These are phyloP conservation scores for Chrysophaeum taylorii DNA, from an alignment of 352 stramenopile species.

Conservation along the genomic window DNA sequence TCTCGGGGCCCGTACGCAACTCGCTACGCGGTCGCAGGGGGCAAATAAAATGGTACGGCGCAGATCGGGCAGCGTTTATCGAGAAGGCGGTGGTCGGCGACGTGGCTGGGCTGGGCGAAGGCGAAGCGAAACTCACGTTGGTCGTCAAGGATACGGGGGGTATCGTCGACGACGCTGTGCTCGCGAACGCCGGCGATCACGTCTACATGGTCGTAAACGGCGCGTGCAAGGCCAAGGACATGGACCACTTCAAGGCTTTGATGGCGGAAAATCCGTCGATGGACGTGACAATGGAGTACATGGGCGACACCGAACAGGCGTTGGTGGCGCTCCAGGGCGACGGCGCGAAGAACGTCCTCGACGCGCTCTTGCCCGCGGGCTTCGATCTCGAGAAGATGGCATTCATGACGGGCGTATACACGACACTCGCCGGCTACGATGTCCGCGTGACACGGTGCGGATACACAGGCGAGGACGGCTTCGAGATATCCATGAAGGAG, in stretches of 20 bases:
- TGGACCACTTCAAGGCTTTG: constrained; percentile 72
- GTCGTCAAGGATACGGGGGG: constrained; percentile 88
- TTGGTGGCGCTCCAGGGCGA: constrained; percentile 89
- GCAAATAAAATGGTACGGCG: constrained; percentile 46
- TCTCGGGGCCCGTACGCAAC: background rate
- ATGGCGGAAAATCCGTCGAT: constrained; percentile 20
- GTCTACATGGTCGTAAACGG: constrained; percentile 95
- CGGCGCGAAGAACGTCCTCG: constrained; percentile 68
- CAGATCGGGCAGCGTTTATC: constrained; percentile 84
- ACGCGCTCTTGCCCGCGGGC: constrained; percentile 55
- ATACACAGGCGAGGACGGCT: constrained; percentile 98
- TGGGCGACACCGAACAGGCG: constrained; percentile 64
- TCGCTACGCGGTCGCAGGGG: background rate
- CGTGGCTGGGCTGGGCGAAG: constrained; percentile 63
- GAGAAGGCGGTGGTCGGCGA: constrained; percentile 89
- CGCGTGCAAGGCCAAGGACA: constrained; percentile 79
- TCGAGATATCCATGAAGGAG: constrained; percentile 81
- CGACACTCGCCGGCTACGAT: constrained; percentile 66
- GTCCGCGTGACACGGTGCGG: constrained; percentile 79
- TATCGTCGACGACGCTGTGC: constrained; percentile 96
- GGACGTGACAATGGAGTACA: constrained; percentile 33
- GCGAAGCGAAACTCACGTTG: constrained; percentile 80
- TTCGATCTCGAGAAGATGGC: constrained; percentile 78
- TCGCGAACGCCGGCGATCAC: constrained; percentile 83
- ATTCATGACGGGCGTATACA: constrained; percentile 90